Percentiles rank a stretch among this genome's conserved stretches.
phyloP scores from a whole-genome alignment of 768 basidiomycete genomes.

The Amanita phalloides region DNA sequence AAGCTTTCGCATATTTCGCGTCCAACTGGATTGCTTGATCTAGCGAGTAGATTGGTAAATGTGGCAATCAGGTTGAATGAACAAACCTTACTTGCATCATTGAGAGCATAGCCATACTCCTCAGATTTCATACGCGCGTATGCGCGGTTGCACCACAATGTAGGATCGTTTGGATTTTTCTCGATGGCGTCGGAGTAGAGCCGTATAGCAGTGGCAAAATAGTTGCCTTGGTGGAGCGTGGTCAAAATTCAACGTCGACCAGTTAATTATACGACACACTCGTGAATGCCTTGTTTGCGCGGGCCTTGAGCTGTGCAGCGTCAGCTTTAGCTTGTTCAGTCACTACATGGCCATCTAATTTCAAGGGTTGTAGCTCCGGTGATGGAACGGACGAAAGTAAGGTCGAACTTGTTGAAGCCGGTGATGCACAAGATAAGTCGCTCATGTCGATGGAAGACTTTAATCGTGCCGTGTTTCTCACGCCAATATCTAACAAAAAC shows the following conservation, averaged over 20 bases:
- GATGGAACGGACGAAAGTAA: slow-evolving; percentile 49
- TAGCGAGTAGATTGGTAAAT: slow-evolving; percentile 17
- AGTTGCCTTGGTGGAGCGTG: slow-evolving; percentile 36
- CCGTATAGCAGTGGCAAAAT: slow-evolving; percentile 65
- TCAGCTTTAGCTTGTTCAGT: slow-evolving; percentile 61
- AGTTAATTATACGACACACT: slow-evolving; percentile 28
- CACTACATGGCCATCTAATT: slow-evolving; percentile 32
- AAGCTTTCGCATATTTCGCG: slow-evolving; percentile 84
- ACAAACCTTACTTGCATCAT: slow-evolving; percentile 65
- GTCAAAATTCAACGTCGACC: neutral
- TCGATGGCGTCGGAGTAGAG: slow-evolving; percentile 82
- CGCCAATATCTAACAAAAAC: neutral
- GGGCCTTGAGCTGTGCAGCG: slow-evolving; percentile 64
- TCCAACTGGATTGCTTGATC: slow-evolving; percentile 83
- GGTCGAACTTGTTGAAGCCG: slow-evolving; percentile 15
- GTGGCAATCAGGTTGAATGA: neutral
- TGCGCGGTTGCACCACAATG: slow-evolving; percentile 91
- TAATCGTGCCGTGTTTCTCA: neutral
- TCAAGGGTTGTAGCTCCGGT: slow-evolving; percentile 42
- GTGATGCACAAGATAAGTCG: slow-evolving; percentile 13
- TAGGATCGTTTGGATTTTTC: slow-evolving; percentile 80
- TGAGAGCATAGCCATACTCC: slow-evolving; percentile 85
- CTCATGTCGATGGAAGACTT: neutral
- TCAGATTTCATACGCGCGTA: slow-evolving; percentile 89
- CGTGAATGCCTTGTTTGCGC: slow-evolving; percentile 84